phyloP scores from a whole-genome alignment of 805 yeast genomes.

The Candida sanyiensis region DNA sequence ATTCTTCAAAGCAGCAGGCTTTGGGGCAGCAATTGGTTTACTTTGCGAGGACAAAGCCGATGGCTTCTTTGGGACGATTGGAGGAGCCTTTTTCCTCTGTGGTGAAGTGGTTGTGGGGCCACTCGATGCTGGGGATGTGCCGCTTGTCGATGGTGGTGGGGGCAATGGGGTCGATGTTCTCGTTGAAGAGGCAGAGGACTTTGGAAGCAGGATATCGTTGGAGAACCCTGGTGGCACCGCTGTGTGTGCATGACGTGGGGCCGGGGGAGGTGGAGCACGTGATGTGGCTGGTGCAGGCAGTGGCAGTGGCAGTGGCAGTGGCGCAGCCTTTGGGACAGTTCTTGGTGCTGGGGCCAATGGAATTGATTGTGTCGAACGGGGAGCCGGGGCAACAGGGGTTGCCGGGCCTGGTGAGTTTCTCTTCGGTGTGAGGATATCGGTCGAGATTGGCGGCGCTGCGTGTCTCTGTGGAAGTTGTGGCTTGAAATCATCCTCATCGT shows the following conservation, averaged over 20 bases:
- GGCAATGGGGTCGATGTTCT: constrained; percentile 18
- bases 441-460: constrained; percentile 7
- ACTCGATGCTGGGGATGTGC: constrained; percentile 12
- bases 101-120: constrained; percentile 15
- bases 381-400: constrained; percentile 15
- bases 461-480: constrained; percentile 19
- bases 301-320: constrained; percentile 7
- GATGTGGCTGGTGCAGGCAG: constrained; percentile 5
- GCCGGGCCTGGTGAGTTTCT: constrained; percentile 16
- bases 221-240: constrained; percentile 34
- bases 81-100: constrained; percentile 14
- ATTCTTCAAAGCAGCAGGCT: constrained; percentile 7
- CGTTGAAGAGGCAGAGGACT: constrained; percentile 23
- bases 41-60: not conserved
- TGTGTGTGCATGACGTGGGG: constrained; percentile 24
- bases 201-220: constrained; percentile 31
- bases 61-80: constrained; percentile 19
- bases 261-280: constrained; percentile 27
- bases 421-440: constrained; percentile 18
- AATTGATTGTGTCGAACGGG: not conserved
- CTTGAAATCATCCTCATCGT: constrained; percentile 16
- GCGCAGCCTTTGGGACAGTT: constrained; percentile 5
- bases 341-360: constrained; percentile 4
- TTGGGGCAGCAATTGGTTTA: constrained; percentile 4
- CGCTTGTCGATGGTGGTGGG: constrained; percentile 7